Conservation (phyloP, 371 early-diverging fungal genomes). For the Mortierella sp. region DNA sequence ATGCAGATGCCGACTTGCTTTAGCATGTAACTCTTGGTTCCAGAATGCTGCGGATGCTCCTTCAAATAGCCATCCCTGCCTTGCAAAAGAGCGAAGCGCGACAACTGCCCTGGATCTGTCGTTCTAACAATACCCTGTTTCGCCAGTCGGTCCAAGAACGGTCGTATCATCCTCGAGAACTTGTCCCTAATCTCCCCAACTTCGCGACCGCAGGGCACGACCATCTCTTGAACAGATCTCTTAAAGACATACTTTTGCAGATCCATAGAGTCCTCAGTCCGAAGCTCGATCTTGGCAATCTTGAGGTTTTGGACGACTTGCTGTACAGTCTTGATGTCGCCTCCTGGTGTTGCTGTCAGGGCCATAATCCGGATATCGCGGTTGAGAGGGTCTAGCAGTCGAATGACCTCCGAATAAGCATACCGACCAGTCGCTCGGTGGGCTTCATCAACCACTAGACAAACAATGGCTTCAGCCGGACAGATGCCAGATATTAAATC, state of each 20-base stretch:
- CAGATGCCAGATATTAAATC: conserved; percentile 75
- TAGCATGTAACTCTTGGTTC: conserved; percentile 48
- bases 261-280: conserved; percentile 93
- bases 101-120: conserved; percentile 56
- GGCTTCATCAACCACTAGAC: conserved; percentile 94
- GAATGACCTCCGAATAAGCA: conserved; percentile 83
- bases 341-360: conserved; percentile 92
- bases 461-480: conserved; percentile 65
- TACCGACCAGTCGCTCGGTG: conserved; percentile 90
- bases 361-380: conserved; percentile 84
- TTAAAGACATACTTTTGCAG: conserved; percentile 79
- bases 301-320: conserved; percentile 79
- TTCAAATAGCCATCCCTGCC: conserved; percentile 59
- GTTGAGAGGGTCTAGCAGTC: conserved; percentile 62
- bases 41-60: conserved; percentile 13
- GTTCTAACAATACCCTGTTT: conserved; percentile 54
- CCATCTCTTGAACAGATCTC: conserved; percentile 70
- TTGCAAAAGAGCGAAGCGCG: conserved; percentile 60
- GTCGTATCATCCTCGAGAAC: conserved; percentile 55
- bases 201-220: conserved; percentile 72
- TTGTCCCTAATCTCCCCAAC: conserved; percentile 61
- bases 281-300: conserved; percentile 83
- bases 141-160: conserved; percentile 60
- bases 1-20: conserved; percentile 17
- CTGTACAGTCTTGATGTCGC: conserved; percentile 81